Conservation (phyloP, 257 asterid genomes). For the Lycium barbarum region DNA sequence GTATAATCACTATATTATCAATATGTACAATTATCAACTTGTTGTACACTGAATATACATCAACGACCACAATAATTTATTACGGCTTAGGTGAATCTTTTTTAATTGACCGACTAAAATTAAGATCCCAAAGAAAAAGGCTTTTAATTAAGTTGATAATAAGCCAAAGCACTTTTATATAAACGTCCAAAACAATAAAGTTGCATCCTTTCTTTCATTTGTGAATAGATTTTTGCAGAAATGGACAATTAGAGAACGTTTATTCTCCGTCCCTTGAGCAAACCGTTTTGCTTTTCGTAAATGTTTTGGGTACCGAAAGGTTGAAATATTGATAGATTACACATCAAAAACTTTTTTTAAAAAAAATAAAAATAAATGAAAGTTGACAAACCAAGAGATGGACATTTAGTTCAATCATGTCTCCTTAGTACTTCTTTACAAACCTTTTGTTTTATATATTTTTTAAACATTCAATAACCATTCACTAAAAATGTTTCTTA, state of each 20-base stretch:
- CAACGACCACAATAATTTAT: too few species aligned
- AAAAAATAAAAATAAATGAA: not conserved
- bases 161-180: not conserved
- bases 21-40: too few species aligned
- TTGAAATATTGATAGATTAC: slow-evolving; percentile 5
- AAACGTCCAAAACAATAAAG: slow-evolving; percentile 17
- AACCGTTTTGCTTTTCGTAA: not conserved
- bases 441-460: not conserved
- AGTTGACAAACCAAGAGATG: not conserved
- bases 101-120: too few species aligned
- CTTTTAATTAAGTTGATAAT: not conserved
- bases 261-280: not conserved
- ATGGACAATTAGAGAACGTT: not conserved
- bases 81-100: too few species aligned
- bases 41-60: too few species aligned
- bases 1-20: too few species aligned
- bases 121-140: too few species aligned
- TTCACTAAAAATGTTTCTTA: too few species aligned
- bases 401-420: not conserved
- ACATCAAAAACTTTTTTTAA: not conserved
- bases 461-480: not conserved
- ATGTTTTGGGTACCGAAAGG: slow-evolving; percentile 8
- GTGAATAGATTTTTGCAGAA: not conserved
- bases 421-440: not conserved
- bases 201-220: not conserved